Base-by-base conservation (phyloP, 73 alveolate species). In the Breviolum minutum region DNA sequence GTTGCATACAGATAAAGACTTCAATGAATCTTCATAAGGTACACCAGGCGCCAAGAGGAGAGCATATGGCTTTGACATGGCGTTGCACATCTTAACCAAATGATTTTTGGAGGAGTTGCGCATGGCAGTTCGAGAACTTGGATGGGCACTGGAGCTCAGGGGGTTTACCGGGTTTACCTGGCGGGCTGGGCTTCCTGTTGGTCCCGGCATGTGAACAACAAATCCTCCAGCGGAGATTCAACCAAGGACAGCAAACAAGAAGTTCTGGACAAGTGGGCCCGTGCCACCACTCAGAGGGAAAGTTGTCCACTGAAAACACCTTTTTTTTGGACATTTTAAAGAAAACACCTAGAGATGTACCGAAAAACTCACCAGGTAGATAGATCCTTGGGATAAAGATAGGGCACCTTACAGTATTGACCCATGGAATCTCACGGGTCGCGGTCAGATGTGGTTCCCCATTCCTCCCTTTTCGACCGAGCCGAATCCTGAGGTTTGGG, bases 211-310 rank as follows among this genome's bases (percentile, higher is more conserved):
- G 74, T 66, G 24, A 11, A 13, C 17, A 13, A 13, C 17, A 13
- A 66, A 13, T 66, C 24, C 24, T 66, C n/a, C n/a, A n/a, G n/a
- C n/a, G 26, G 24, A 29, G 14, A 20, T 12, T 77, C 63, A 10
- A 16, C 68, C 69, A 22, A 60, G 96, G 96, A 90, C 87, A 63
- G 87, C 61, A 90, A 90, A 87, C 96, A 90, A 64, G 96, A 90
- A 63, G 63, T 90, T 62, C 80, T 90, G 87, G 96, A 90, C 96
- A 30, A 81, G 63, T 90, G 96, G 96, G 96, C 96, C 13, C 96
- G 96, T 48, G 27, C 68, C 0, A 29, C 3, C 69, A 68, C 77
- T 68, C 77, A 14, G 17, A 17, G 74, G 17, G 74, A 66, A n/a
- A 66, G 74, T 11, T 11, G 74, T 17, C 74, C 74, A 66, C 74